A percentile compares a stretch with the other conserved stretches of the same genome.
Evolutionary conservation across 139 green algal genomes (phyloP).

Genomic region (Pseudopediastrum boryanum): DNA sequence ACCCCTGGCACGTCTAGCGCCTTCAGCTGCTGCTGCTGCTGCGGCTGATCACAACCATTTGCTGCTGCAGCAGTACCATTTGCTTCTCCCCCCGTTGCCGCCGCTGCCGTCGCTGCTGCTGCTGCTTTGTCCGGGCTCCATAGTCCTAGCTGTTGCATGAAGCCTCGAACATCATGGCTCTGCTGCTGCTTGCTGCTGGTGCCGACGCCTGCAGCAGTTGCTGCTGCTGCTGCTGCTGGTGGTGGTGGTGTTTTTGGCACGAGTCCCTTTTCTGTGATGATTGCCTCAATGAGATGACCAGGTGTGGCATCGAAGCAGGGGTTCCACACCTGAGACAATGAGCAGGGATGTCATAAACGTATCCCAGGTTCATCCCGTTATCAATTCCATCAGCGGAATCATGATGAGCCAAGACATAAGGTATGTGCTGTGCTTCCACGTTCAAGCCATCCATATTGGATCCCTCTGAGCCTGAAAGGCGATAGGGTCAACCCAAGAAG

Average conservation of each 20-base stretch:
- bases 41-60: not conserved
- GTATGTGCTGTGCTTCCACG: too few relatives aligned
- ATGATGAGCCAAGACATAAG: too few relatives aligned
- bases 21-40: slow-evolving; percentile 35
- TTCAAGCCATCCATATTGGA: too few relatives aligned
- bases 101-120: slow-evolving; percentile 47
- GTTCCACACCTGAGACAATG: slow-evolving; percentile 81
- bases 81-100: slow-evolving; percentile 36
- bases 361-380: too few relatives aligned
- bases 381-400: too few relatives aligned
- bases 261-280: slow-evolving; percentile 94
- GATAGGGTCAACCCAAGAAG: too few relatives aligned
- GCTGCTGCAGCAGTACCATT: not conserved
- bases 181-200: too few relatives aligned
- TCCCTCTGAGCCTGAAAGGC: too few relatives aligned
- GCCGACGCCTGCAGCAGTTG: not conserved
- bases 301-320: slow-evolving; percentile 95
- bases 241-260: slow-evolving; percentile 49
- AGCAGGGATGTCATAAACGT: too few relatives aligned
- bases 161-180: not conserved
- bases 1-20: slow-evolving; percentile 53
- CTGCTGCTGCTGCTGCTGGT: slow-evolving; percentile 7
- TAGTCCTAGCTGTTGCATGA: too few relatives aligned
- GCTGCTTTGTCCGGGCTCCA: slow-evolving; percentile 59
- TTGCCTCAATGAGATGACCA: slow-evolving; percentile 83